These are phyloP conservation scores for Mycosphaerella arachidis DNA, from an alignment of 2,329 filamentous ascomycete species.

Conservation along the genomic window DNA sequence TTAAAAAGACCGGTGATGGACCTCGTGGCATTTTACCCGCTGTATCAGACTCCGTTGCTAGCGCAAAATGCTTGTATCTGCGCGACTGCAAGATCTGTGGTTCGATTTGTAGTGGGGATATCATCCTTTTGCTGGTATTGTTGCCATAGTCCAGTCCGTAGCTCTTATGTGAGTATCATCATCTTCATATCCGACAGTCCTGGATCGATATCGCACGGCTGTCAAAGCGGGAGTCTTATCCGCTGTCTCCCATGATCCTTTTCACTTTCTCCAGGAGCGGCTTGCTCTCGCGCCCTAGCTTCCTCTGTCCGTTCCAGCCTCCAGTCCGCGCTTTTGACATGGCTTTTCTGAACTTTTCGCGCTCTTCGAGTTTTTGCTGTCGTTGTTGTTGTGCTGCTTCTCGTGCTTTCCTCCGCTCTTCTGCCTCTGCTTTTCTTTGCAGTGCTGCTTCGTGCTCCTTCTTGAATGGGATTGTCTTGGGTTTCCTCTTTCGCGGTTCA, in stretches of 20 bases:
- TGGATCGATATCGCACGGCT: too few species aligned
- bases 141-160: too few species aligned
- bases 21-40: too few species aligned
- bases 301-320: conserved; percentile 66
- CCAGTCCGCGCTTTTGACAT: conserved; percentile 60
- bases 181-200: background rate
- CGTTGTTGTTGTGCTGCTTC: conserved; percentile 63
- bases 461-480: conserved; percentile 42
- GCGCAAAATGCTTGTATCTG: too few species aligned
- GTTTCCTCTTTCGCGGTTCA: conserved; percentile 32
- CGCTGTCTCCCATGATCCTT: conserved; percentile 55
- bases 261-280: conserved; percentile 74
- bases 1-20: too few species aligned
- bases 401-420: conserved; percentile 53
- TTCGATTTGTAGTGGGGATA: too few species aligned
- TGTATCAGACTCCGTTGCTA: too few species aligned
- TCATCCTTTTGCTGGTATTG: too few species aligned
- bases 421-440: conserved; percentile 58
- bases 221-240: background rate
- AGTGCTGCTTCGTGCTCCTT: conserved; percentile 46
- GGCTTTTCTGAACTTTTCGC: conserved; percentile 65
- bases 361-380: conserved; percentile 50
- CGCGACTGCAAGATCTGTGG: too few species aligned
- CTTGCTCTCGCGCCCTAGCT: conserved; percentile 74
- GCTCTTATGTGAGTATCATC: background rate